Percentiles rank a stretch among this genome's conserved stretches.
phyloP scores from a whole-genome alignment of 2,329 filamentous ascomycete genomes.

The Calonectria hongkongensis region DNA sequence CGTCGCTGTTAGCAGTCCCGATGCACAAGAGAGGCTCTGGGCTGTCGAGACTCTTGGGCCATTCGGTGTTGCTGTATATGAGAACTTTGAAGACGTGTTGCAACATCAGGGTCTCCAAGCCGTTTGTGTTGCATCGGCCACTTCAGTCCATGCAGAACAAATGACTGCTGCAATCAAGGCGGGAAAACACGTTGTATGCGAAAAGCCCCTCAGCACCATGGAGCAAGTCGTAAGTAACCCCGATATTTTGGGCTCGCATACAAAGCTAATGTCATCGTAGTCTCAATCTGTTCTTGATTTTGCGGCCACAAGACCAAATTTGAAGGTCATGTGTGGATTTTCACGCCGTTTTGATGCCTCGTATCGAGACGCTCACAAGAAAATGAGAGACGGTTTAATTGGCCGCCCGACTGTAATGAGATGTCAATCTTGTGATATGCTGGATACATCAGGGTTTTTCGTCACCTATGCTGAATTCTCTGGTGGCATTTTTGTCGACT shows the following conservation, averaged over 20 bases:
- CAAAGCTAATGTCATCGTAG: constrained; percentile 56
- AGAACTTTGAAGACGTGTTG: background rate
- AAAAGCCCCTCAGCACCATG: constrained; percentile 53
- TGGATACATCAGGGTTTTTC: constrained; percentile 80
- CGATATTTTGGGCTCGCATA: no score
- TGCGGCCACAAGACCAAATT: constrained; percentile 71
- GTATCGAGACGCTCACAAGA: constrained; percentile 76
- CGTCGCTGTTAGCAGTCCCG: background rate
- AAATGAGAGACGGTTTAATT: constrained; percentile 68
- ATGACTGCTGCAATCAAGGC: constrained; percentile 50
- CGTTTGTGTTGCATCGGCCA: constrained; percentile 51
- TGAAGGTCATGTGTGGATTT: constrained; percentile 76
- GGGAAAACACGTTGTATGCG: constrained; percentile 49
- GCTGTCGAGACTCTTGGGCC: background rate
- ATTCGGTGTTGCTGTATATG: background rate
- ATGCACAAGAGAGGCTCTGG: background rate
- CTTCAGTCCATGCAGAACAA: constrained; percentile 53
- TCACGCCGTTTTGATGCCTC: constrained; percentile 59
- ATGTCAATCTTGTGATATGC: constrained; percentile 81
- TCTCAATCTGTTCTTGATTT: constrained; percentile 76
- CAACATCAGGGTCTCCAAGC: constrained; percentile 36
- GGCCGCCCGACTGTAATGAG: constrained; percentile 77
- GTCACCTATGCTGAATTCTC: constrained; percentile 79
- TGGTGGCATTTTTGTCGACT: constrained; percentile 83
- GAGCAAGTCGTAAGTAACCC: constrained; percentile 70